phyloP scores from a whole-genome alignment of 345 rosid species.

The Moricandia moricandioides region DNA sequence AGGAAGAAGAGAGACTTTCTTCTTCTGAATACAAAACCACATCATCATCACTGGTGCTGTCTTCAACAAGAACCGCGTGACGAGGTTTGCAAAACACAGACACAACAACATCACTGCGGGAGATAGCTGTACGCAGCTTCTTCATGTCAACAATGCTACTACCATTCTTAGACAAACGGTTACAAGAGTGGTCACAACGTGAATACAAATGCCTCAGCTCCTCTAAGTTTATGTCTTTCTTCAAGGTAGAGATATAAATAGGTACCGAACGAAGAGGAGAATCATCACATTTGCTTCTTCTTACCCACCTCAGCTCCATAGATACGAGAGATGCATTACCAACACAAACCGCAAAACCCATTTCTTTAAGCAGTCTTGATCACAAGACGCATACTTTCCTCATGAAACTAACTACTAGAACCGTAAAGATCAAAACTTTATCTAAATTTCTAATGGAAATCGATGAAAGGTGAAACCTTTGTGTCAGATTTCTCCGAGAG shows the following conservation, averaged over 20 bases:
- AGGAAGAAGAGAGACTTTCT: neutral
- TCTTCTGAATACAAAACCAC: conserved; percentile 3
- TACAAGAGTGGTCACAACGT: conserved; percentile 62
- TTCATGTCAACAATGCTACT: conserved; percentile 42
- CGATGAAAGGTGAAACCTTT: neutral
- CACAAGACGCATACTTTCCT: conserved; percentile 2
- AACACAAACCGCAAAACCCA: conserved; percentile 27
- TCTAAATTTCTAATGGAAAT: neutral
- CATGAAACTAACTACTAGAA: conserved; percentile 11
- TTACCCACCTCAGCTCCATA: conserved; percentile 59
- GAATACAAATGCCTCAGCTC: conserved; percentile 50
- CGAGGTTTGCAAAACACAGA: conserved; percentile 65
- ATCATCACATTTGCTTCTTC: conserved; percentile 28
- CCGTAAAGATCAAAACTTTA: neutral
- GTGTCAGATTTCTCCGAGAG: neutral
- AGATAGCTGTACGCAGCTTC: conserved; percentile 66
- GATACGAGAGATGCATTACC: conserved; percentile 13
- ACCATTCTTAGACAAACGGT: conserved; percentile 49
- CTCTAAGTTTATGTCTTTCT: conserved; percentile 47
- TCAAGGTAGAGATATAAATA: conserved; percentile 58
- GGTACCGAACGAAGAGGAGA: conserved; percentile 42
- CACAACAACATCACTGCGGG: conserved; percentile 58
- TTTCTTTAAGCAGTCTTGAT: conserved; percentile 16
- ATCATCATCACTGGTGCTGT: neutral
- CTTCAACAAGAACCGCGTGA: conserved; percentile 11